Evolutionary conservation across 2,329 filamentous ascomycete species (phyloP), one percentile per base, ranked within the genome.

Genomic region (Diaporthe ampelina): DNA sequence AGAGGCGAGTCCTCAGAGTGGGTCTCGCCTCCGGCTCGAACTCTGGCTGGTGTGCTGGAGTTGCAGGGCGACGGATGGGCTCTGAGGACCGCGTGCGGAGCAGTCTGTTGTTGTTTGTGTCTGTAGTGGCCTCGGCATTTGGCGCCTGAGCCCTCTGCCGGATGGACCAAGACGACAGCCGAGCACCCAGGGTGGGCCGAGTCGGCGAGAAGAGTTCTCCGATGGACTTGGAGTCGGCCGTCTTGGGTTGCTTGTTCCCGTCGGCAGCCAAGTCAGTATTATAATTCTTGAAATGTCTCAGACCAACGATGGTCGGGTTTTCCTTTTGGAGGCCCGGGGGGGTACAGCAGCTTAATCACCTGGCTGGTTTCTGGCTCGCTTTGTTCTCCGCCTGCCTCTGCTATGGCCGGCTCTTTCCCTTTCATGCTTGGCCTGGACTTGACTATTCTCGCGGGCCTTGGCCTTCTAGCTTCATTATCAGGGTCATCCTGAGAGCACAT

Each of bases 401-500:
- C 7, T 26, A 8, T 32, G 21, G 63, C 21, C 21, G 45, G 45
- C 32, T 67, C 45, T 26, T 52, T 67, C 9, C 63, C 63, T 10
- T 52, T 67, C 29, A 29, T 67, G 32, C 45, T 52, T 37, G 45
- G 63, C 21, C 63, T 52, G 10, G 63, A 52, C 63, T 67, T 67
- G 45, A 52, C 63, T 52, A 67, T 67, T 19, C 63, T 67, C 35
- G 63, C 63, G n/a, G 63, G 63, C 48, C 63, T 54, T 26, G 63
- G 48, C 21, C 63, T 26, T 48, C 48, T 37, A 13, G 21, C 21
- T 3, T 68, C 63, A 13, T 26, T 52, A 32, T 68, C 63, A 54
- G 48, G 48, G 48, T 68, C 63, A 54, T 54, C 48, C 32, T 68
- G 63, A 54, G 63, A 68, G 63, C 63, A 68, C 48, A 68, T 68